Percentiles rank a stretch among this genome's conserved stretches.
phyloP scores from a whole-genome alignment of 345 rosid species.

The Brassica napus region Da-Ae NC_063442.1:5097001-5097500 shows the following conservation, averaged over 20 bases:
- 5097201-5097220: background rate
- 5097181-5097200: background rate
- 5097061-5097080: slow-evolving; percentile 46
- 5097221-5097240: background rate
- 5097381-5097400: slow-evolving; percentile 30
- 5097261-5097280: background rate
- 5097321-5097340: background rate
- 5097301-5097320: background rate
- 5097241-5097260: background rate
- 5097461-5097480: background rate
- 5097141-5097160: slow-evolving; percentile 34
- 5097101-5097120: slow-evolving; percentile 48
- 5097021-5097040: slow-evolving; percentile 44
- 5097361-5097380: background rate
- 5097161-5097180: slow-evolving; percentile 35
- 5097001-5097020: slow-evolving; percentile 78
- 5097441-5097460: background rate
- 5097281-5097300: background rate
- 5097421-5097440: slow-evolving; percentile 28
- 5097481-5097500: background rate
- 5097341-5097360: background rate
- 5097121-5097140: slow-evolving; percentile 59
- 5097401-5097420: slow-evolving; percentile 36
- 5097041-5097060: slow-evolving; percentile 57
- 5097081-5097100: slow-evolving; percentile 2